A percentile compares a stretch with the other conserved stretches of the same genome.
Conservation (phyloP, 1,139 yeast genomes). For the Yamadazyma sp. region DNA sequence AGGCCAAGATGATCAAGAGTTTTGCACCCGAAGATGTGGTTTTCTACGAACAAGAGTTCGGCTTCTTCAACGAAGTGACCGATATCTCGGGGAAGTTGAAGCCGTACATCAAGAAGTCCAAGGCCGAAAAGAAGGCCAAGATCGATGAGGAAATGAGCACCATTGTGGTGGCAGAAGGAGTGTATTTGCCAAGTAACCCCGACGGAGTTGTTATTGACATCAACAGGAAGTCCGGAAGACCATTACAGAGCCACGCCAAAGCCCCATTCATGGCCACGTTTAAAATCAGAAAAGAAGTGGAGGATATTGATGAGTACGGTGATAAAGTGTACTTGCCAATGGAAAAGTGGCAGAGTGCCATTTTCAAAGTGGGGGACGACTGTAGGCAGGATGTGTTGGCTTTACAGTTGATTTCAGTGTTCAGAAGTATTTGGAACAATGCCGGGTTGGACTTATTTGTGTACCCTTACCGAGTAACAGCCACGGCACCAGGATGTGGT, state of each 20-base stretch:
- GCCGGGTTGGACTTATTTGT: slow-evolving; percentile 89
- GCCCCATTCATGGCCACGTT: slow-evolving; percentile 98
- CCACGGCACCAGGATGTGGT: slow-evolving; percentile 99
- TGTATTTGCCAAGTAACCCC: slow-evolving; percentile 93
- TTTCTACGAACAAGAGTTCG: slow-evolving; percentile 82
- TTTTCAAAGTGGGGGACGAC: slow-evolving; percentile 98
- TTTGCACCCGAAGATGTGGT: slow-evolving; percentile 60
- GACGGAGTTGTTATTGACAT: slow-evolving; percentile 93
- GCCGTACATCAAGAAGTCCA: slow-evolving; percentile 89
- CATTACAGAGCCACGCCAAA: slow-evolving; percentile 98
- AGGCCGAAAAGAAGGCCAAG: slow-evolving; percentile 94
- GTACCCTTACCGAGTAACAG: slow-evolving; percentile 93
- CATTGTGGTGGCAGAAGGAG: slow-evolving; percentile 78
- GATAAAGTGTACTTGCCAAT: slow-evolving; percentile 31
- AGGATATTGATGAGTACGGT: slow-evolving; percentile 45
- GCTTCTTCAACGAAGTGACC: slow-evolving; percentile 89
- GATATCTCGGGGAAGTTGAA: slow-evolving; percentile 90
- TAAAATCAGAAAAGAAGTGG: slow-evolving; percentile 65
- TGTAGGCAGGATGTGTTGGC: slow-evolving; percentile 98
- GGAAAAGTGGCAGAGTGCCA: slow-evolving; percentile 89
- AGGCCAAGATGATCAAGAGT: slow-evolving; percentile 60
- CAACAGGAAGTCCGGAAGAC: slow-evolving; percentile 88
- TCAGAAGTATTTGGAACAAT: slow-evolving; percentile 85
- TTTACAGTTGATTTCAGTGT: slow-evolving; percentile 84
- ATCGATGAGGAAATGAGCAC: slow-evolving; percentile 94